Evolutionary conservation across 805 yeast species (phyloP).

Genomic region (Saturnispora galanensis): DNA sequence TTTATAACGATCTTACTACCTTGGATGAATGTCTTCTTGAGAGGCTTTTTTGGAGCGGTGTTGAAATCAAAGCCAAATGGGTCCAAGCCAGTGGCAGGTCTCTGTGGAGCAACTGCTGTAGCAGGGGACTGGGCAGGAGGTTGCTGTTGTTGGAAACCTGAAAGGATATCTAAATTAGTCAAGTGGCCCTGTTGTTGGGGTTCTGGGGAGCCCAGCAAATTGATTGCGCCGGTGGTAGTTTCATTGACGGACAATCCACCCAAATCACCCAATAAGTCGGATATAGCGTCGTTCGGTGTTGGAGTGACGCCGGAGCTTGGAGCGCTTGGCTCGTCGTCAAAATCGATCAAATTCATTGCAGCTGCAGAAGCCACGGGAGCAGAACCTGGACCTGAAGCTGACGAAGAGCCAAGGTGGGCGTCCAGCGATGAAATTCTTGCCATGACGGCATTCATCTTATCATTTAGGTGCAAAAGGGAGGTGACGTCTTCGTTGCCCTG

Average conservation of each 20-base stretch:
- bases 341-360: constrained; percentile 50
- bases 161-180: constrained; percentile 10
- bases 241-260: constrained; percentile 45
- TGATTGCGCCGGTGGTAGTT: constrained; percentile 26
- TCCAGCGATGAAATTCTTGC: constrained; percentile 61
- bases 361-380: constrained; percentile 16
- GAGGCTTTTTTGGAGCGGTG: constrained; percentile 8
- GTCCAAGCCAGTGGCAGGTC: constrained; percentile 17
- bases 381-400: constrained; percentile 9
- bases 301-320: constrained; percentile 20
- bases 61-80: constrained; percentile 29
- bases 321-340: constrained; percentile 38
- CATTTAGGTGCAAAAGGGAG: constrained; percentile 61
- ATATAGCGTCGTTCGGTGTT: constrained; percentile 36
- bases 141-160: constrained; percentile 11
- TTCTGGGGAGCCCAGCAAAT: constrained; percentile 24
- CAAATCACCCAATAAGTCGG: constrained; percentile 67
- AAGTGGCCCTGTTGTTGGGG: constrained; percentile 2
- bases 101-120: background rate
- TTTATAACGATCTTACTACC: constrained; percentile 20
- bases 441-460: constrained; percentile 59
- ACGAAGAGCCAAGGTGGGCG: constrained; percentile 21
- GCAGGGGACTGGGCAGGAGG: constrained; percentile 1
- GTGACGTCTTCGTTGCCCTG: constrained; percentile 57
- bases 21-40: constrained; percentile 8